Evolutionary conservation across 768 basidiomycete species (phyloP).

Genomic region (Boletellus sp.): DNA sequence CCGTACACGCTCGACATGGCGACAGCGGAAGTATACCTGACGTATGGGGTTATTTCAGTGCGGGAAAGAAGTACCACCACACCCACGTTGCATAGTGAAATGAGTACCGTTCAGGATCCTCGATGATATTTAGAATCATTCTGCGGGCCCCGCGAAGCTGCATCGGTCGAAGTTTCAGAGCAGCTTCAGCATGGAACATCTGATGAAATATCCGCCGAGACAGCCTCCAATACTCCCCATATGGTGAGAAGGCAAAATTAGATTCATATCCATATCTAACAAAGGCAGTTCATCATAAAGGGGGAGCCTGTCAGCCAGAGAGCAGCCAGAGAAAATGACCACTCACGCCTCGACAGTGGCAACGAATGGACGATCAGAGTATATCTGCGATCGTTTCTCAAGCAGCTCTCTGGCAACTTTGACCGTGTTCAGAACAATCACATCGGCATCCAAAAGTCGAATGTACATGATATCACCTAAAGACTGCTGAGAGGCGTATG

Average conservation of each 20-base stretch:
- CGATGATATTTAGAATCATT: background rate
- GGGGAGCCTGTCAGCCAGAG: too few species aligned
- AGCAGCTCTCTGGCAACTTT: conserved; percentile 42
- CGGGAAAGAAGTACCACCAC: too few species aligned
- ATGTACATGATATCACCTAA: conserved; percentile 44
- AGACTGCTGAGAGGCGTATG: background rate
- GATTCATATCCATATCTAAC: conserved; percentile 5
- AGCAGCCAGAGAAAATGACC: too few species aligned
- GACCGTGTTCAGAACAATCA: conserved; percentile 42
- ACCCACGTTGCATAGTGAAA: background rate
- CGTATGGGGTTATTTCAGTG: background rate
- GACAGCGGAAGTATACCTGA: background rate
- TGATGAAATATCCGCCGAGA: conserved; percentile 5
- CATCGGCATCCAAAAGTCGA: conserved; percentile 40
- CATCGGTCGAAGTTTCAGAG: background rate
- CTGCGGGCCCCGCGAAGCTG: conserved; percentile 4
- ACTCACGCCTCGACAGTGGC: conserved; percentile 9
- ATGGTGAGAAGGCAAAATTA: conserved; percentile 2
- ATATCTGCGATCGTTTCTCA: conserved; percentile 41
- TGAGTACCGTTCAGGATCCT: background rate
- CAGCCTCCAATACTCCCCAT: background rate
- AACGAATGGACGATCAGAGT: conserved; percentile 45
- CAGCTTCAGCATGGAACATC: background rate
- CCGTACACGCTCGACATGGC: background rate
- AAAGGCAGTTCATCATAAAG: background rate